Evolutionary conservation across 2,329 filamentous ascomycete genomes (phyloP).

Genomic region (Fonsecaea erecta): DNA sequence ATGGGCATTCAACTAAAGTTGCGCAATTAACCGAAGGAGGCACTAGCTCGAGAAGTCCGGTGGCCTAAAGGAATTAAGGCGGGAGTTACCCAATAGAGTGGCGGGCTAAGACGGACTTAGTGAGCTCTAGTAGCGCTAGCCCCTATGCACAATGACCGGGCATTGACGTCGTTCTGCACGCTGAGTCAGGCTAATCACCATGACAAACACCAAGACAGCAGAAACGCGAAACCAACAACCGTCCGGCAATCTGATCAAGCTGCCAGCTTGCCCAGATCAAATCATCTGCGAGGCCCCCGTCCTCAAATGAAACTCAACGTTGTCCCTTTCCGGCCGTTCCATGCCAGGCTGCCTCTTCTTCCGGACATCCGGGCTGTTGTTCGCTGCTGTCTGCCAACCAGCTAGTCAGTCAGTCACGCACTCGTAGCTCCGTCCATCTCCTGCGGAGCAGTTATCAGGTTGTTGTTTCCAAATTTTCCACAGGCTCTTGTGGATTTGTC

Average conservation of each 20-base stretch:
- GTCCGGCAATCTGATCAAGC: not conserved
- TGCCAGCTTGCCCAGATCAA: conserved; percentile 1
- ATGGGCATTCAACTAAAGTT: not conserved
- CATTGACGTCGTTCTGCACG: not conserved
- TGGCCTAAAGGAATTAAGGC: not conserved
- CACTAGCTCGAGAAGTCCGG: not conserved
- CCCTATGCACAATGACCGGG: not conserved
- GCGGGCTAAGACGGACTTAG: not conserved
- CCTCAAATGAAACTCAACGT: not conserved
- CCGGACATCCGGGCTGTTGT: not conserved
- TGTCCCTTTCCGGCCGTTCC: not conserved
- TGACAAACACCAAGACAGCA: not conserved
- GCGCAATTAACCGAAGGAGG: not conserved
- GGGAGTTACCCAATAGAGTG: not conserved
- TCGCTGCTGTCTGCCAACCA: not conserved
- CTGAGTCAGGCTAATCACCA: not conserved
- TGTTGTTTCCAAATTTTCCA: not conserved
- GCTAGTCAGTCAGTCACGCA: no score
- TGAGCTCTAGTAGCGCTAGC: not conserved
- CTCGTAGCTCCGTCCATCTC: not conserved
- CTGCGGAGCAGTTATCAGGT: not conserved
- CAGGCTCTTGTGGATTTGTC: not conserved
- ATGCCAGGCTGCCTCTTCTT: not conserved
- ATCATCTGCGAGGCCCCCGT: not conserved
- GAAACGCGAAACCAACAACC: not conserved